Evolutionary conservation across 2,329 filamentous ascomycete species (phyloP).

Genomic region (Microdochium paspali): DNA sequence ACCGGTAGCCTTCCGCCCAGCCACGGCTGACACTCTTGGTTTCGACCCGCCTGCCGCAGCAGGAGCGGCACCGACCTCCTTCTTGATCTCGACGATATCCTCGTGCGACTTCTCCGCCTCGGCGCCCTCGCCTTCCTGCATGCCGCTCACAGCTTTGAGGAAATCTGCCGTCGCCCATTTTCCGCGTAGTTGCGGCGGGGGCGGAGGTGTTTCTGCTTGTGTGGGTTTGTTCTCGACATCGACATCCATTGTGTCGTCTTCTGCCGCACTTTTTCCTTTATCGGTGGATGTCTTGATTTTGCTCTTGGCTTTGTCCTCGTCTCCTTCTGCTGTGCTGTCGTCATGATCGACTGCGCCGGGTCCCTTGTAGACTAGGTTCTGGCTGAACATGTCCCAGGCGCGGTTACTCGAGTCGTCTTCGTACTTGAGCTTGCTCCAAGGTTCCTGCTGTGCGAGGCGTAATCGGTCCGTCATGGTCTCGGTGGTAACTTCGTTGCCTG

Average conservation of each 20-base stretch:
- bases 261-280: slow-evolving; percentile 17
- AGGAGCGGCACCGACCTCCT: neutral
- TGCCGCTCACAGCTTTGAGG: neutral
- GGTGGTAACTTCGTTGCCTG: slow-evolving; percentile 54
- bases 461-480: slow-evolving; percentile 70
- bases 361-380: slow-evolving; percentile 52
- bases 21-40: slow-evolving; percentile 3
- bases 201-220: slow-evolving; percentile 2
- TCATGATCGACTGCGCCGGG: slow-evolving; percentile 8
- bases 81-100: neutral
- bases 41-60: neutral
- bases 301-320: slow-evolving; percentile 8
- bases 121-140: neutral
- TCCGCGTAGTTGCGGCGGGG: neutral
- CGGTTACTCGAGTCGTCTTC: slow-evolving; percentile 69
- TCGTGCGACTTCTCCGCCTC: neutral
- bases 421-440: slow-evolving; percentile 73
- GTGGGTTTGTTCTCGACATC: neutral
- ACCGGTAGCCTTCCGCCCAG: slow-evolving; percentile 6
- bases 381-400: slow-evolving; percentile 68
- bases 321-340: neutral
- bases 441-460: slow-evolving; percentile 68
- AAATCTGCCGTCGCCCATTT: neutral
- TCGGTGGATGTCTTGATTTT: slow-evolving; percentile 10
- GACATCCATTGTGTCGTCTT: slow-evolving; percentile 1